Evolutionary conservation across 345 rosid species (phyloP).

Genomic region (Eucalyptus erythrocorys): DNA sequence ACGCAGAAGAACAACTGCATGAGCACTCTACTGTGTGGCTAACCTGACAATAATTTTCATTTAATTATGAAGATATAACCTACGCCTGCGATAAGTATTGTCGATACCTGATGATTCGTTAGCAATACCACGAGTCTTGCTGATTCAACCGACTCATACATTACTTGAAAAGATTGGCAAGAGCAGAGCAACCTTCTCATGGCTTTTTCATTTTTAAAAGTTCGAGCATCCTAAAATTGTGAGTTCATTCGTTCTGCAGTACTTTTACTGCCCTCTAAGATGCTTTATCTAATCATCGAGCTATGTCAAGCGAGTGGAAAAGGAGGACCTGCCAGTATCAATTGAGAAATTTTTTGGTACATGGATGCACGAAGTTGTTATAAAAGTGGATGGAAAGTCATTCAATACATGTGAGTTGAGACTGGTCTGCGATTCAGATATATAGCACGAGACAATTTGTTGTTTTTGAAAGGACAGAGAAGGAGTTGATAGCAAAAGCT

Average conservation of each 20-base stretch:
- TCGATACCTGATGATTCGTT: not conserved
- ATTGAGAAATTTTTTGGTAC: not conserved
- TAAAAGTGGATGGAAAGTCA: not conserved
- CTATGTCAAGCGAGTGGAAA: not conserved
- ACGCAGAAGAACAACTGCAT: not conserved
- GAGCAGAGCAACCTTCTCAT: not conserved
- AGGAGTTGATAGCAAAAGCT: too few species aligned
- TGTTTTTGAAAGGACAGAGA: too few species aligned
- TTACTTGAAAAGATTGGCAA: not conserved
- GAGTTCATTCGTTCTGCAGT: not conserved
- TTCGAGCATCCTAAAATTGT: not conserved
- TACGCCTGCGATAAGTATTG: not conserved
- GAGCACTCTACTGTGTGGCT: not conserved
- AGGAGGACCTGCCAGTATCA: not conserved
- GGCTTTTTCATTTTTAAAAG: not conserved
- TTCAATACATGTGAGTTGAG: not conserved
- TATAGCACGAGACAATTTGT: not conserved
- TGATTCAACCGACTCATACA: not conserved
- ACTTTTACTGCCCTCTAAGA: not conserved
- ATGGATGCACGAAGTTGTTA: not conserved
- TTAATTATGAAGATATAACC: not conserved
- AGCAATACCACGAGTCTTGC: not conserved
- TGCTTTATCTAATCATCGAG: not conserved
- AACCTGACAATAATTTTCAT: not conserved
- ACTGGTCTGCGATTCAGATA: not conserved